Conservation (phyloP, 2,329 filamentous ascomycete species). For the Mycosphaerelloides madeirae region DNA sequence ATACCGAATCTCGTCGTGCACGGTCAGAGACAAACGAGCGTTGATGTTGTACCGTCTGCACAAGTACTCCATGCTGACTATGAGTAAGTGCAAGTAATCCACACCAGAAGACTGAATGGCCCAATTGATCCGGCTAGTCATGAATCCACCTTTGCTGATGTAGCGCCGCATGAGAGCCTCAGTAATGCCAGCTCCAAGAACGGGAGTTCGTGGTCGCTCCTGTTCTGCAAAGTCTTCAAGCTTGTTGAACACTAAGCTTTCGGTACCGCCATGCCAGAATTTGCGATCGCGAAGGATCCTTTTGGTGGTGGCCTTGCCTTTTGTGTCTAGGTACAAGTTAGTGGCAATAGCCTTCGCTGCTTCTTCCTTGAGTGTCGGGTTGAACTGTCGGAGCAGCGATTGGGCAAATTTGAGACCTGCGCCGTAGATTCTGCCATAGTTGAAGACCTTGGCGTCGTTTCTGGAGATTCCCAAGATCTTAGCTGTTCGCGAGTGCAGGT, state of each 20-base stretch:
- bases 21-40: slow-evolving; percentile 83
- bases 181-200: slow-evolving; percentile 90
- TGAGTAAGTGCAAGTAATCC: slow-evolving; percentile 91
- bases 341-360: slow-evolving; percentile 72
- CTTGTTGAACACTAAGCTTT: slow-evolving; percentile 97
- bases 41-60: slow-evolving; percentile 77
- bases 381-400: slow-evolving; percentile 88
- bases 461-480: slow-evolving; percentile 87
- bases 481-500: slow-evolving; percentile 90
- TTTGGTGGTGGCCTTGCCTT: slow-evolving; percentile 77
- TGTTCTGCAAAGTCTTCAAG: slow-evolving; percentile 97
- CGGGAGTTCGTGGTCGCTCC: slow-evolving; percentile 81
- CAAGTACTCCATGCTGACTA: slow-evolving; percentile 92
- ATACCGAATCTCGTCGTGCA: slow-evolving; percentile 97
- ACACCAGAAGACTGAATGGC: slow-evolving; percentile 96
- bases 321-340: slow-evolving; percentile 81
- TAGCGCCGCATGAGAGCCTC: slow-evolving; percentile 87
- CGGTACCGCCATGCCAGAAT: slow-evolving; percentile 95
- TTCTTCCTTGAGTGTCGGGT: slow-evolving; percentile 72
- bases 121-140: slow-evolving; percentile 98
- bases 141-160: slow-evolving; percentile 82
- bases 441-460: slow-evolving; percentile 96
- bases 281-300: slow-evolving; percentile 66
- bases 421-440: slow-evolving; percentile 98
- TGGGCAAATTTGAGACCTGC: slow-evolving; percentile 91